Evolutionary conservation across 305 asterid species (phyloP).

Genomic region (Withania somnifera): DNA sequence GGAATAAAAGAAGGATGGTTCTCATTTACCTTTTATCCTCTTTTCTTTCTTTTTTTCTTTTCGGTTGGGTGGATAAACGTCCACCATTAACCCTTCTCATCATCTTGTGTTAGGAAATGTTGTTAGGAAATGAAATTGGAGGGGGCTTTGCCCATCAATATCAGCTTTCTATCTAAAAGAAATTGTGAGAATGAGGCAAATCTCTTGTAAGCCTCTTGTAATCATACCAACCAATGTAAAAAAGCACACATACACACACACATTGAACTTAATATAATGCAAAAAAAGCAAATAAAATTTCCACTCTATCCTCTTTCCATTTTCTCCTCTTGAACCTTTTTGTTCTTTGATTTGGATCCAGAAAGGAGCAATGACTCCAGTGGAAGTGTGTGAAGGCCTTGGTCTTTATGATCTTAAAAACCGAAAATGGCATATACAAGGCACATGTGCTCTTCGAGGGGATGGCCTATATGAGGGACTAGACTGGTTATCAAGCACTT

Average conservation of each 20-base stretch:
- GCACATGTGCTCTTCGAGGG: constrained; percentile 67
- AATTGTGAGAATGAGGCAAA: not conserved
- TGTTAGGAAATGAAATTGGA: not conserved
- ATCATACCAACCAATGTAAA: not conserved
- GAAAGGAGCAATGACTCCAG: constrained; percentile 96
- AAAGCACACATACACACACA: not conserved
- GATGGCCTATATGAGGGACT: constrained; percentile 91
- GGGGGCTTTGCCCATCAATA: not conserved
- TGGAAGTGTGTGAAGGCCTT: constrained; percentile 91
- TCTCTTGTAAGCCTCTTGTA: not conserved
- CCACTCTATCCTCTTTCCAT: not conserved
- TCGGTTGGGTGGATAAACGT: not conserved
- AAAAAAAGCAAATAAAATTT: not conserved
- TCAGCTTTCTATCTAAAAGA: not conserved
- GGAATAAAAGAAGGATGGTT: not conserved
- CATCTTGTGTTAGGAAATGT: no score
- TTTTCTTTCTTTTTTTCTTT: no score
- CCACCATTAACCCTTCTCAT: not conserved
- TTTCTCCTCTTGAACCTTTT: not conserved
- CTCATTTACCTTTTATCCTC: no score
- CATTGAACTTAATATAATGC: not conserved
- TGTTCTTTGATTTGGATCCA: constrained; percentile 13
- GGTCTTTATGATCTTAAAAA: constrained; percentile 80
- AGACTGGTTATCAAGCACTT: constrained; percentile 87
- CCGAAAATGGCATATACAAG: constrained; percentile 90